Evolutionary conservation across 164 flowering plant genomes (phyloP), one percentile per base, ranked within the genome.

Genomic region (Vitis amurensis): DNA sequence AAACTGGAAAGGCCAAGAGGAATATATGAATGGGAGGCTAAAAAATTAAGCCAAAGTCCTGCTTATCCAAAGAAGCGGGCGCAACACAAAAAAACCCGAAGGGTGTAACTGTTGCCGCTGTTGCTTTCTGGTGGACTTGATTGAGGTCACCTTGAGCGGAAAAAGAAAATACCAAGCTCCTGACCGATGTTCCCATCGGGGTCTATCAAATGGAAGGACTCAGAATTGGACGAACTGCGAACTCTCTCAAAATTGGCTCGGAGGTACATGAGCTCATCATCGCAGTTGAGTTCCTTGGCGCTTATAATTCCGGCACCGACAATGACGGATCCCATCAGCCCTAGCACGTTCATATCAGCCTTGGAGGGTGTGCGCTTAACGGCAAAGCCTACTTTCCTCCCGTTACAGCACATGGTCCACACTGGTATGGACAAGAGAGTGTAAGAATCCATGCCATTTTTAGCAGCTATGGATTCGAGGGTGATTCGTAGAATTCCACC

Each of bases 391-490:
- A 68, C 79, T 55, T 73, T 83, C 68, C 77, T 84, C 9, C 85
- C 87, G 59, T 89, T 89, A 53, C 87, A 89, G 13, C 71, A 77
- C 91, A 89, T 84, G 11, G 57, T 83, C 91, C 91, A 89, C 1
- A 78, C 60, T 1, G 88, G 82, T 71, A 44, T 66, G 19, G 83
- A 80, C 57, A 88, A 66, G 3, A 86, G 78, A 11, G 82, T 50
- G 17, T 60, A 4, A 8, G 70, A 51, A 57, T 15, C 58, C 1
- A 44, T 3, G 11, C 11, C n/a, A n/a, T n/a, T 11, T 1, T 16
- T 11, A 0, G 55, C 15, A 0, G 30, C 31, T 29, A 64, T 53
- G 68, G 71, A 66, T 59, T 84, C 82, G 2, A 89, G 79, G 0
- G 80, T 83, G 23, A 89, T 84, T n/a, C 89, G 67, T 8, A 86